A percentile compares a stretch with the other conserved stretches of the same genome.
Conservation (phyloP, 2,329 filamentous ascomycete species). For the Xylaria sp. region DNA sequence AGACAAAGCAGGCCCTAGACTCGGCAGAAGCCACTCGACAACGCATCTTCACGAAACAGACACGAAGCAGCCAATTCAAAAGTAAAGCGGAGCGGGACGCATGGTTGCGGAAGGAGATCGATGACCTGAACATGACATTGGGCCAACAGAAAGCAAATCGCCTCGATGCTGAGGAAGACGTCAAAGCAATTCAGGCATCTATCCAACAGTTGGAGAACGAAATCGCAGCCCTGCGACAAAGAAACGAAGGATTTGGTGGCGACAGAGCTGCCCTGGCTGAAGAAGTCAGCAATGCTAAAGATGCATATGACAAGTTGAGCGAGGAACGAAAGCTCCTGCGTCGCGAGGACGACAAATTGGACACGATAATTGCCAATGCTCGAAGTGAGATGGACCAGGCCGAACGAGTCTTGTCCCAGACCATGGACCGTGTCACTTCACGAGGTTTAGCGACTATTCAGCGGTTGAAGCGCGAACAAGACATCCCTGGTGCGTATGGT, state of each 20-base stretch:
- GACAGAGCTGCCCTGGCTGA: constrained; percentile 73
- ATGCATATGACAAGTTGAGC: constrained; percentile 74
- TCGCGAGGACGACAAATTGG: constrained; percentile 86
- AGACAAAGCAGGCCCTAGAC: constrained; percentile 72
- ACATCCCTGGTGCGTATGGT: constrained; percentile 86
- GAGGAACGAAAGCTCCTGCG: constrained; percentile 88
- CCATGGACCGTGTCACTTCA: constrained; percentile 88
- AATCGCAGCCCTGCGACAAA: constrained; percentile 68
- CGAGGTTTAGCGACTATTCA: constrained; percentile 86
- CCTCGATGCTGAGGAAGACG: constrained; percentile 83
- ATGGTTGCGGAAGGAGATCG: constrained; percentile 78
- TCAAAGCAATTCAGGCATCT: constrained; percentile 68
- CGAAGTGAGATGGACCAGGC: constrained; percentile 76
- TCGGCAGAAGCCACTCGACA: constrained; percentile 74
- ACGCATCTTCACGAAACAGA: constrained; percentile 89
- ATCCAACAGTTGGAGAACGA: constrained; percentile 75
- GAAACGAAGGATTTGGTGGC: constrained; percentile 77
- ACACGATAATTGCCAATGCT: constrained; percentile 74
- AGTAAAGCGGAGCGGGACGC: constrained; percentile 87
- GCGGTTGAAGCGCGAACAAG: constrained; percentile 75
- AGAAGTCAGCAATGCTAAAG: constrained; percentile 75
- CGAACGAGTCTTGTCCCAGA: constrained; percentile 75
- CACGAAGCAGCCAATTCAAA: constrained; percentile 81
- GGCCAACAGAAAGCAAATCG: constrained; percentile 82
- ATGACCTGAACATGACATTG: constrained; percentile 75